Base-by-base conservation (phyloP, 495 filamentous ascomycete genomes). In the Massariosphaeria phaeospora region DNA sequence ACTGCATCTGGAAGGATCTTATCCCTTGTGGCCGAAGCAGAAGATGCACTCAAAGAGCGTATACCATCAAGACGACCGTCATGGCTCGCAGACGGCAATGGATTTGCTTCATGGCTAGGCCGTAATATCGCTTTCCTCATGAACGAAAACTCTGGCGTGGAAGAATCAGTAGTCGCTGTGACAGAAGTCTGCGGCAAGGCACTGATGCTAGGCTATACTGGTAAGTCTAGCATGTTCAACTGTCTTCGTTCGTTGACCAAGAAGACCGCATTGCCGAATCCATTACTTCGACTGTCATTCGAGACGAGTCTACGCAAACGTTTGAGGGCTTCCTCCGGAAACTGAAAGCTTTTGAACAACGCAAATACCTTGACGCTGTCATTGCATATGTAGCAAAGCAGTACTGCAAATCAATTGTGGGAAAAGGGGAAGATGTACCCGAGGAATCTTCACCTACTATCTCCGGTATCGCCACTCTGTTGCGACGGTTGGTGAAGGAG, bases 101-200 rank as follows among this genome's bases (percentile, higher is more conserved):
- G 75, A 9, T 97, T 85, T 72, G 73, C 78, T 8, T 60, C 68
- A 3, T 97, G 94, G 93, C 68, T 96, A 11, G 89, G 84, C n/a
- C 50, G 35, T n/a, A 88, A 83, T 60, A 74, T 91, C 34, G 74
- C 74, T 12, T 49, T 70, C 18, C 78, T 84, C 70, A 67, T 72
- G 23, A 67, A 67, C 33, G 67, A 74, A 12, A 52, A 67, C 18
- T 48, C 54, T 3, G 60, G 72, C 21, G 69, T 79, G 24, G 73
- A 76, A 26, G 67, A 68, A 20, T 67, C 55, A 1, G 75, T 73
- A 72, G 83, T 79, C 54, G 55, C 44, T 26, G 24, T 56, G 8
- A 25, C 38, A n/a, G 41, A 57, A 15, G 25, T 64, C 10, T 73
- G 84, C 29, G 75, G 76, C 9, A 85, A 84, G 59, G 75, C 79